phyloP scores from a whole-genome alignment of 148 eudicot genomes.

The Persicaria tinctoria region DNA sequence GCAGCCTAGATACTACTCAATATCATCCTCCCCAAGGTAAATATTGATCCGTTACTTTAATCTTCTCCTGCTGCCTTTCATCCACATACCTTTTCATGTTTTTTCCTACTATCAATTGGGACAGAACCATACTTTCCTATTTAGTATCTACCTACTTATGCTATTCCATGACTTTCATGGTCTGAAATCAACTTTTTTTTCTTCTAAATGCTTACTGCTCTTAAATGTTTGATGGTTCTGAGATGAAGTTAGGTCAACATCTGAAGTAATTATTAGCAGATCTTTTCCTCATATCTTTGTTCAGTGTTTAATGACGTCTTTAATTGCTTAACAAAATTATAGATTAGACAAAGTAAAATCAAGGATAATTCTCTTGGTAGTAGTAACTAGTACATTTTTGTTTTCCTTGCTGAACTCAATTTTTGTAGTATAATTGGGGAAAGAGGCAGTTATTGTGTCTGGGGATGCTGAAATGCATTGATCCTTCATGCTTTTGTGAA shows the following conservation, averaged over 20 bases:
- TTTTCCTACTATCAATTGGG: too few relatives aligned
- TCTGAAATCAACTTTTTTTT: neutral
- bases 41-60: neutral
- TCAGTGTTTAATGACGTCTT: neutral
- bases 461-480: neutral
- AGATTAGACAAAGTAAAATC: neutral
- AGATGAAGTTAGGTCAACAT: too few relatives aligned
- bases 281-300: neutral
- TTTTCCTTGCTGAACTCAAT: neutral
- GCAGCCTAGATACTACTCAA: slow-evolving; percentile 93
- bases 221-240: neutral
- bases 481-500: neutral
- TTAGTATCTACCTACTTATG: too few relatives aligned
- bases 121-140: too few relatives aligned
- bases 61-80: neutral
- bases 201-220: too few relatives aligned
- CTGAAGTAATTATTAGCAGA: neutral
- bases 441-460: neutral
- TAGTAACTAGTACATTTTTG: neutral
- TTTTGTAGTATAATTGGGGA: neutral
- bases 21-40: slow-evolving; percentile 88
- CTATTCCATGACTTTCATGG: neutral
- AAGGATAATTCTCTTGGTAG: neutral
- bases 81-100: neutral
- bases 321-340: neutral